phyloP scores from a whole-genome alignment of 306 rosid species.

The Citrullus amarus region DNA sequence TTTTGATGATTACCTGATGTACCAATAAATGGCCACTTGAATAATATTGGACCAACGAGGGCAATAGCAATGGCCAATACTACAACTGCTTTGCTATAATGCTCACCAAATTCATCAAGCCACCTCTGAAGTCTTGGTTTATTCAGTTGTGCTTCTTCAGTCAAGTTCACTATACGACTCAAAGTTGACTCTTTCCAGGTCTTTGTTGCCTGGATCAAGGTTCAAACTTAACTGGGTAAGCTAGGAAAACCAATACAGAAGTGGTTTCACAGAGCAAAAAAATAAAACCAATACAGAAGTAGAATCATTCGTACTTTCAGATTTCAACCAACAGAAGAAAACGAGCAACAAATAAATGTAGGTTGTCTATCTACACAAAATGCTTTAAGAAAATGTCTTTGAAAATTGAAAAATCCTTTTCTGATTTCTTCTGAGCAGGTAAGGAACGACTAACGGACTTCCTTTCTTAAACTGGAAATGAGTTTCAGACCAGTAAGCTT shows the following conservation, averaged over 20 bases:
- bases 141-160: constrained; percentile 86
- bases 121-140: constrained; percentile 94
- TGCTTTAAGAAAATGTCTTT: background rate
- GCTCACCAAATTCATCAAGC: constrained; percentile 96
- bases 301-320: background rate
- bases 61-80: constrained; percentile 75
- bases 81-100: constrained; percentile 82
- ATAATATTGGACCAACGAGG: constrained; percentile 69
- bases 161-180: constrained; percentile 77
- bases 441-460: background rate
- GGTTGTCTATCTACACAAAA: background rate
- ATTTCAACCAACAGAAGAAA: background rate
- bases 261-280: no score
- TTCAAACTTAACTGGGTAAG: background rate
- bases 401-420: background rate
- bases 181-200: constrained; percentile 90
- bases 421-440: background rate
- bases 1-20: constrained; percentile 48
- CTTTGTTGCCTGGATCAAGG: constrained; percentile 50
- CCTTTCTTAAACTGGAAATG: background rate
- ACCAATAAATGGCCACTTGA: constrained; percentile 88
- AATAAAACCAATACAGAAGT: background rate
- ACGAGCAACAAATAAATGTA: background rate
- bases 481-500: background rate
- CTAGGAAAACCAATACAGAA: background rate